Conservation (phyloP, 2,329 filamentous ascomycete species). For the Tolypocladium nubicola region DNA sequence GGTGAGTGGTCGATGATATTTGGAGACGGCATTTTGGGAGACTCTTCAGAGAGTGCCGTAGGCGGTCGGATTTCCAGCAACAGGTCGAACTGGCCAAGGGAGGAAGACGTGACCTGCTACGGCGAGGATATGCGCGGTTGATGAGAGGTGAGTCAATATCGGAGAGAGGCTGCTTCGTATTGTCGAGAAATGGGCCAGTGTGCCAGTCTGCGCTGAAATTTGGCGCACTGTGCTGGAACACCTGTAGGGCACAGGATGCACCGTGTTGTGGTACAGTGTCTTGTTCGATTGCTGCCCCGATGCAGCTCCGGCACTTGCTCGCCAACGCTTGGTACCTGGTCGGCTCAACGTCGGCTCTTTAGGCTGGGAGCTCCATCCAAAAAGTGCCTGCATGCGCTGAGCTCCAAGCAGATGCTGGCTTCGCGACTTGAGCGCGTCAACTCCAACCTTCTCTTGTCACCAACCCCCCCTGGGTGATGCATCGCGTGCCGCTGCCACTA, state of each 20-base stretch:
- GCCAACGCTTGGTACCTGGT: not conserved
- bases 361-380: slow-evolving; percentile 15
- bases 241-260: not conserved
- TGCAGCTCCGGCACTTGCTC: slow-evolving; percentile 9
- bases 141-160: slow-evolving; percentile 5
- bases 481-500: slow-evolving; percentile 24
- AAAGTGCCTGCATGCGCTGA: slow-evolving; percentile 10
- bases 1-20: slow-evolving; percentile 72
- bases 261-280: not conserved
- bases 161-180: not conserved
- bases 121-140: slow-evolving; percentile 3
- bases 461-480: slow-evolving; percentile 22
- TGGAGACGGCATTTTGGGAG: slow-evolving; percentile 33
- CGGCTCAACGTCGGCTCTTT: slow-evolving; percentile 16
- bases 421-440: slow-evolving; percentile 23
- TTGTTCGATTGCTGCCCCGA: slow-evolving; percentile 3
- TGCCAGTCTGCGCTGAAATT: not conserved
- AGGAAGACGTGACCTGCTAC: not conserved
- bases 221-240: not conserved
- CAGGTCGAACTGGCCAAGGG: not conserved
- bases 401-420: slow-evolving; percentile 1
- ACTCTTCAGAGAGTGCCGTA: not conserved
- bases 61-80: not conserved
- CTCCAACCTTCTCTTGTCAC: slow-evolving; percentile 15
- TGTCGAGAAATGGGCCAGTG: not conserved